Conservation (phyloP, 495 filamentous ascomycete species). For the Patellaria atrata region DNA sequence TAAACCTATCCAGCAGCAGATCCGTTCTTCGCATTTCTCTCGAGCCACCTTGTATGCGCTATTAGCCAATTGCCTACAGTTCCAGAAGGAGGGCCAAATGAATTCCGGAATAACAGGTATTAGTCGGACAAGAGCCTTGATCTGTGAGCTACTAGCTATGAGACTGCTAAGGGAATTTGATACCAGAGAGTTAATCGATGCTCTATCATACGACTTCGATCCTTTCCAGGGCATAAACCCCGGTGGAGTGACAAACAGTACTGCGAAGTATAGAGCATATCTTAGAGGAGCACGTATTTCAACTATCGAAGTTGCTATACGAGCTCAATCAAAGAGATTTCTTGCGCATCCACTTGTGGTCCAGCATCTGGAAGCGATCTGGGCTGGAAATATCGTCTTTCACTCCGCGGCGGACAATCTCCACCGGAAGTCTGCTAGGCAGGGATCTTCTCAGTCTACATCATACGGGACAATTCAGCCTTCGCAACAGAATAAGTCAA, state of each 20-base stretch:
- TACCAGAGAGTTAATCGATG: slow-evolving; percentile 78
- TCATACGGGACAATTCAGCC: not conserved
- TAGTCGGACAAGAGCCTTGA: slow-evolving; percentile 65
- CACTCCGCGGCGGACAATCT: slow-evolving; percentile 72
- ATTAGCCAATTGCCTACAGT: slow-evolving; percentile 87
- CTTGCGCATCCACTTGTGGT: slow-evolving; percentile 79
- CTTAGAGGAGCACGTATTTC: slow-evolving; percentile 59
- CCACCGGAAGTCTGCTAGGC: slow-evolving; percentile 39
- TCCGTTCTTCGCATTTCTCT: slow-evolving; percentile 63
- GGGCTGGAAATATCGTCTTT: slow-evolving; percentile 88
- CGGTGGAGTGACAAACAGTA: slow-evolving; percentile 21
- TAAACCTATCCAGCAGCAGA: slow-evolving; percentile 79
- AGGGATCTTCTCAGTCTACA: slow-evolving; percentile 9
- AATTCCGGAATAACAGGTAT: slow-evolving; percentile 73
- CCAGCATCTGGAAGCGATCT: slow-evolving; percentile 87
- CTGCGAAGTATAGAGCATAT: slow-evolving; percentile 24
- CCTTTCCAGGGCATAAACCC: slow-evolving; percentile 66
- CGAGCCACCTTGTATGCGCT: slow-evolving; percentile 76
- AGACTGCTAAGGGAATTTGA: slow-evolving; percentile 78
- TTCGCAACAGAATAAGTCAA: slow-evolving; percentile 6
- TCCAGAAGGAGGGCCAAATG: slow-evolving; percentile 67
- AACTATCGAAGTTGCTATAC: slow-evolving; percentile 80
- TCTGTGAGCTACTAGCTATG: slow-evolving; percentile 85
- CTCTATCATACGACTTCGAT: slow-evolving; percentile 85
- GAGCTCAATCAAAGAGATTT: slow-evolving; percentile 78